Percentiles rank a stretch among this genome's conserved stretches.
These are phyloP conservation scores for Candida verbasci DNA, from an alignment of 805 yeast species.

Conservation along the genomic window DNA sequence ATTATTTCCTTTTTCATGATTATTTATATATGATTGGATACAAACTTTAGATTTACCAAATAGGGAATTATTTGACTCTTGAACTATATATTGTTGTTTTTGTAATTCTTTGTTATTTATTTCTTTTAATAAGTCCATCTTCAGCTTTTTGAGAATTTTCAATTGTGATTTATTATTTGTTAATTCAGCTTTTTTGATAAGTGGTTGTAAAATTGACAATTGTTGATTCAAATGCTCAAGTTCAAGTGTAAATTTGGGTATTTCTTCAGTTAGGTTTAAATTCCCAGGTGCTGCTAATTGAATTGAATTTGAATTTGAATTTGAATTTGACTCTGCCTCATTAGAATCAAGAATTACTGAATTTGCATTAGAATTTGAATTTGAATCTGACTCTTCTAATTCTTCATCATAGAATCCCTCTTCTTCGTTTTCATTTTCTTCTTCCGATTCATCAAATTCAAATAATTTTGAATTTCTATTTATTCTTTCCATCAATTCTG, in stretches of 20 bases:
- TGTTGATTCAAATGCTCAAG: constrained; percentile 60
- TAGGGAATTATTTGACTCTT: constrained; percentile 74
- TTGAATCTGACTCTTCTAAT: constrained; percentile 6
- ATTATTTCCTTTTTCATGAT: constrained; percentile 53
- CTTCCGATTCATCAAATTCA: constrained; percentile 20
- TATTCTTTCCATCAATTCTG: constrained; percentile 12
- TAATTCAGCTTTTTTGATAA: constrained; percentile 76
- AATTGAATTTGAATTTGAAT: neutral
- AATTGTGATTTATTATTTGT: constrained; percentile 72
- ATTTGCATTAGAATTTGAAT: neutral
- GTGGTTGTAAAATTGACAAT: constrained; percentile 56
- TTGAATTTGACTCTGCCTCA: neutral
- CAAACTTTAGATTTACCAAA: constrained; percentile 59
- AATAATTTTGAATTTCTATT: constrained; percentile 28
- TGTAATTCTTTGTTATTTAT: constrained; percentile 69
- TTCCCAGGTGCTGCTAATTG: constrained; percentile 65
- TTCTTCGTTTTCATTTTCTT: constrained; percentile 12
- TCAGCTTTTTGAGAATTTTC: constrained; percentile 64
- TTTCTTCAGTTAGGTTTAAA: constrained; percentile 61
- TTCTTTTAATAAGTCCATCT: constrained; percentile 62
- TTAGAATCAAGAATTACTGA: neutral
- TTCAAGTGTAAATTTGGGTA: constrained; percentile 52
- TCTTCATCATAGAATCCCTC: too few relatives aligned
- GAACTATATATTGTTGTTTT: constrained; percentile 76
- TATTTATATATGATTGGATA: constrained; percentile 52